Evolutionary conservation across 2,329 filamentous ascomycete species (phyloP).

Genomic region (Trichoderma polysporum): DNA sequence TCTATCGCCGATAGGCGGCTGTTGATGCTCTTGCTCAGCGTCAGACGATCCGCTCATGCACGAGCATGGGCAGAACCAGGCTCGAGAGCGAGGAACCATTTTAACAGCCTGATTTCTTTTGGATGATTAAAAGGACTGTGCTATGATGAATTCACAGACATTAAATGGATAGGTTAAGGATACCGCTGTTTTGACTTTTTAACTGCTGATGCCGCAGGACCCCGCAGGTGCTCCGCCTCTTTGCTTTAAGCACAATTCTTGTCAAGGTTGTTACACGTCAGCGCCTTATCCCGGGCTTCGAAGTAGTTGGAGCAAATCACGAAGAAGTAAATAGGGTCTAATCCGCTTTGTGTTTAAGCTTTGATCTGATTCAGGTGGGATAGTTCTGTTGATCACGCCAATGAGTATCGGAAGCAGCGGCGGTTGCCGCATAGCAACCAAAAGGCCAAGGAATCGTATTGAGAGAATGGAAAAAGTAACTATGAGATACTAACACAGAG

Average conservation of each 20-base stretch:
- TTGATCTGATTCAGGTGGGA: not conserved
- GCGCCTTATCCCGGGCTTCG: not conserved
- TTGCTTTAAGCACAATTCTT: not conserved
- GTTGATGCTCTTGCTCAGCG: not conserved
- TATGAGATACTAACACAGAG: not conserved
- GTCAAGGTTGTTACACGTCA: not conserved
- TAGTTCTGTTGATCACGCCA: not conserved
- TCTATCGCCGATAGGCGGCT: not conserved
- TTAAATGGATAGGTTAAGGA: not conserved
- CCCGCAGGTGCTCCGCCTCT: conserved; percentile 15
- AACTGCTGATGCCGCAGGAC: not conserved
- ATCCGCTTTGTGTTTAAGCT: not conserved
- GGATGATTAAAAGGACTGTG: too few relatives aligned
- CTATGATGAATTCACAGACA: not conserved
- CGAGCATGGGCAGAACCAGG: conserved; percentile 13
- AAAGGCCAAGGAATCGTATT: too few relatives aligned
- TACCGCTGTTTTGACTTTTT: not conserved
- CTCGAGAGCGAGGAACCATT: not conserved
- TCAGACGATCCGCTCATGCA: conserved; percentile 12
- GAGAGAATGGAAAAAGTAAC: too few relatives aligned
- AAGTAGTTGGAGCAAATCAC: not conserved
- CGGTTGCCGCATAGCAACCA: not conserved
- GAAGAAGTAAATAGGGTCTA: not conserved
- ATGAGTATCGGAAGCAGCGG: not conserved
- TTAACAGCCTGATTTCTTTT: not conserved